phyloP scores from a whole-genome alignment of 2,329 filamentous ascomycete genomes.

The Aspergillus puulaauensis region DNA sequence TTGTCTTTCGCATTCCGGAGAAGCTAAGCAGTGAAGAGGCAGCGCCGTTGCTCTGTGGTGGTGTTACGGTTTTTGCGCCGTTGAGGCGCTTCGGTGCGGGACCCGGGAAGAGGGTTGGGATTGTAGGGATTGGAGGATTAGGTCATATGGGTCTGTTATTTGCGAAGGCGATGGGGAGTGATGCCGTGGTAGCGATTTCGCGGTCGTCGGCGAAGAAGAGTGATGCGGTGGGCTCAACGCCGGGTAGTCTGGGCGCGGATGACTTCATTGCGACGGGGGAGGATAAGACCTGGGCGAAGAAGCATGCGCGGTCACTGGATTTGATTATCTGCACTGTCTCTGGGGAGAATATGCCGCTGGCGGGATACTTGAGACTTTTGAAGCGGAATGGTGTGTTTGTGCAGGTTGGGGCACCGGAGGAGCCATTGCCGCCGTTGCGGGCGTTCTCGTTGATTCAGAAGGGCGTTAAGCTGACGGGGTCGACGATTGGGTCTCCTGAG shows the following conservation, averaged over 20 bases:
- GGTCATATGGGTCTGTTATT: constrained; percentile 73
- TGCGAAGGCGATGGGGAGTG: constrained; percentile 68
- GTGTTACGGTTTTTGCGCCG: constrained; percentile 71
- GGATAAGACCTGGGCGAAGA: constrained; percentile 53
- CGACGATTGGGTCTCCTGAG: constrained; percentile 42
- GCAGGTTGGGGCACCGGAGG: constrained; percentile 67
- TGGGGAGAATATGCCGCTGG: constrained; percentile 61
- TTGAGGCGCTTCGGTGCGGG: constrained; percentile 66
- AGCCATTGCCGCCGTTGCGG: constrained; percentile 52
- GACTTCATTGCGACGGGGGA: constrained; percentile 59
- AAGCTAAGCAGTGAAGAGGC: constrained; percentile 50
- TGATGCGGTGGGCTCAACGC: constrained; percentile 42
- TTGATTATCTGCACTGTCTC: constrained; percentile 60
- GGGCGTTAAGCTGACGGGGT: constrained; percentile 53
- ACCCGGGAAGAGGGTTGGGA: constrained; percentile 68
- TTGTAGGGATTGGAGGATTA: constrained; percentile 71
- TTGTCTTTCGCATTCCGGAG: constrained; percentile 59
- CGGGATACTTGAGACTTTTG: constrained; percentile 61
- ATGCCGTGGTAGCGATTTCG: constrained; percentile 59
- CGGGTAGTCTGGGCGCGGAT: constrained; percentile 53
- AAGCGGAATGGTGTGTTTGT: constrained; percentile 61
- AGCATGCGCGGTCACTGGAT: constrained; percentile 51
- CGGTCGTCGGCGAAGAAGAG: constrained; percentile 50
- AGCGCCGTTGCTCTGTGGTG: constrained; percentile 74
- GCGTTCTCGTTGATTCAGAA: constrained; percentile 61